Conservation (phyloP, 2,329 filamentous ascomycete species). For the Colletotrichum sp. region DNA sequence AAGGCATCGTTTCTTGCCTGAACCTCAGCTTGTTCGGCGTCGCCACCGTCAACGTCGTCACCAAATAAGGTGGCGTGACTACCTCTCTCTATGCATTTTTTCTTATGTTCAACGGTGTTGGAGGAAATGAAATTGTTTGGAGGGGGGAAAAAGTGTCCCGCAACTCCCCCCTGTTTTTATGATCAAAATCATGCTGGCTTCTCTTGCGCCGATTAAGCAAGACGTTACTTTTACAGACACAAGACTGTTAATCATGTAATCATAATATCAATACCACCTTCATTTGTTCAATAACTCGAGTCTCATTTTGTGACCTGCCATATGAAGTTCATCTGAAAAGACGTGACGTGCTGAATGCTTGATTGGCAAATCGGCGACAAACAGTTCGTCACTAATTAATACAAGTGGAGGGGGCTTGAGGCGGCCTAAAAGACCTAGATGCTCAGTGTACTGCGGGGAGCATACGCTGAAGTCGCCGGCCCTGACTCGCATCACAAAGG, state of each 20-base stretch:
- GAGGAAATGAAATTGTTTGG: background rate
- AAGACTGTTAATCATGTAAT: conserved; percentile 1
- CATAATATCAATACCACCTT: background rate
- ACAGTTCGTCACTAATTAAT: no score
- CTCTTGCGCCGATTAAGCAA: background rate
- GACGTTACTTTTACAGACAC: background rate
- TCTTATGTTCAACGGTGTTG: background rate
- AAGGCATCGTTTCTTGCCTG: background rate
- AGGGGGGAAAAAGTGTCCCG: no score
- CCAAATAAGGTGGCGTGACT: background rate
- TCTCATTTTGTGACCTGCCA: background rate
- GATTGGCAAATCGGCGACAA: background rate
- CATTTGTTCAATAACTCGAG: background rate
- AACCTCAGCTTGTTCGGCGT: conserved; percentile 13
- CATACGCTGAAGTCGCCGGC: background rate
- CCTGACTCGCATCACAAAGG: background rate
- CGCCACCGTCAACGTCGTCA: background rate
- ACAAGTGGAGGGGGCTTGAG: no score
- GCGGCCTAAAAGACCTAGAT: background rate
- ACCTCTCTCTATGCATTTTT: background rate
- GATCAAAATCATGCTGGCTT: background rate
- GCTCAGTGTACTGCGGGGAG: background rate
- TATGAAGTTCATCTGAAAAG: background rate
- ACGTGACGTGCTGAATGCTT: background rate
- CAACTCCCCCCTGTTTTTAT: background rate